A percentile compares a stretch with the other conserved stretches of the same genome.
Evolutionary conservation across 176 grass and related monocot genomes (phyloP).

Genomic region (Triticum monococcum): DNA sequence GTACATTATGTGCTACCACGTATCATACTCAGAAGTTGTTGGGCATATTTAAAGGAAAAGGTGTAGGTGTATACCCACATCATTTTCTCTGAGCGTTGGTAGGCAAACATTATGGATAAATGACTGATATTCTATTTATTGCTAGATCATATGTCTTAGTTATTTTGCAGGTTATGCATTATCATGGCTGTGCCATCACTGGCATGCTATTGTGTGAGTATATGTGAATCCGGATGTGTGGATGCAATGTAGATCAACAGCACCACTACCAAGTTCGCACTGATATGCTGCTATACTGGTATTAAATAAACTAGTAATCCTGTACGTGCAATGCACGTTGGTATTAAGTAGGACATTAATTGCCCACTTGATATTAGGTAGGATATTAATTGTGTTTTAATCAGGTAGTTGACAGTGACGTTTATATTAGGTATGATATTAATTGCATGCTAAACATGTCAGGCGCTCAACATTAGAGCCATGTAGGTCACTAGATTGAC

Average conservation of each 20-base stretch:
- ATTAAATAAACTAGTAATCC: not conserved
- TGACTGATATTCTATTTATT: not conserved
- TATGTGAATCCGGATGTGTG: not conserved
- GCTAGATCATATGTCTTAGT: not conserved
- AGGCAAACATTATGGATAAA: not conserved
- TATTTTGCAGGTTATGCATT: constrained; percentile 18
- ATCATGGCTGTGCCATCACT: not conserved
- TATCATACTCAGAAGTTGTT: not conserved
- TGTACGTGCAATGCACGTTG: not conserved
- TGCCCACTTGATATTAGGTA: not conserved
- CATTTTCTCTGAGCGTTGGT: not conserved
- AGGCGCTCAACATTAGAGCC: not conserved
- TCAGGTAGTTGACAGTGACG: not conserved
- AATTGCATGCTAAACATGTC: not conserved
- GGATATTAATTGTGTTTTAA: not conserved
- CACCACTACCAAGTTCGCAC: not conserved
- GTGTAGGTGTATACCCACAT: not conserved
- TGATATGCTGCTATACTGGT: not conserved
- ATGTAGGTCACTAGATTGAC: not conserved
- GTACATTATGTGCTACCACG: not conserved
- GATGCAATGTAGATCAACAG: constrained; percentile 7
- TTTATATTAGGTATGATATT: not conserved
- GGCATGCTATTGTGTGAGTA: constrained; percentile 8
- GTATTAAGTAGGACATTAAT: not conserved
- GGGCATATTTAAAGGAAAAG: too few species aligned